Conservation (phyloP, 2,329 filamentous ascomycete genomes). For the Exophiala dermatitidis region DNA sequence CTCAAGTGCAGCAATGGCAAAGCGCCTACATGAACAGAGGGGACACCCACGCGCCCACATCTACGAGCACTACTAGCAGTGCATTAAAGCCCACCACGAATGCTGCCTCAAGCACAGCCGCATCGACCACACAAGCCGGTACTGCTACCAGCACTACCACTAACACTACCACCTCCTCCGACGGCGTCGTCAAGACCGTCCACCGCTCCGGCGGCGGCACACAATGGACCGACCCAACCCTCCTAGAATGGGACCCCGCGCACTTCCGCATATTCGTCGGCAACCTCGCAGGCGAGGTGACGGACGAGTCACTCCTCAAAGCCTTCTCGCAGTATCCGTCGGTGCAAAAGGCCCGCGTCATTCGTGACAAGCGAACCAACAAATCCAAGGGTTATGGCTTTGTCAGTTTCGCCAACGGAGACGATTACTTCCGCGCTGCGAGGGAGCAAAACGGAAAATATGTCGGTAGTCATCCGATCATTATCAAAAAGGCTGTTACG, state of each 20-base stretch:
- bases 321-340: constrained; percentile 84
- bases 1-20: constrained; percentile 91
- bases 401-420: constrained; percentile 88
- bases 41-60: neutral
- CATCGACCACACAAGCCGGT: constrained; percentile 16
- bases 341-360: constrained; percentile 84
- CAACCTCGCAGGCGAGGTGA: constrained; percentile 94
- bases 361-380: constrained; percentile 89
- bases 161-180: constrained; percentile 37
- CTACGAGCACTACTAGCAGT: neutral
- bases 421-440: constrained; percentile 92
- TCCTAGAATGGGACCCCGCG: constrained; percentile 92
- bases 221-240: constrained; percentile 78
- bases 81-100: constrained; percentile 22
- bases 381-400: constrained; percentile 97
- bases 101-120: constrained; percentile 27
- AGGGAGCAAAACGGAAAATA: constrained; percentile 99
- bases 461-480: constrained; percentile 91
- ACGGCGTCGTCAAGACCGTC: constrained; percentile 63
- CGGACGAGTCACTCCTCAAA: constrained; percentile 89
- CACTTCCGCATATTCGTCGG: constrained; percentile 95
- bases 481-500: constrained; percentile 79
- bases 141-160: constrained; percentile 24
- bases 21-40: constrained; percentile 69
- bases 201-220: constrained; percentile 82